Base-by-base conservation (phyloP, 2,329 filamentous ascomycete species). In the Aspergillus latus region DNA sequence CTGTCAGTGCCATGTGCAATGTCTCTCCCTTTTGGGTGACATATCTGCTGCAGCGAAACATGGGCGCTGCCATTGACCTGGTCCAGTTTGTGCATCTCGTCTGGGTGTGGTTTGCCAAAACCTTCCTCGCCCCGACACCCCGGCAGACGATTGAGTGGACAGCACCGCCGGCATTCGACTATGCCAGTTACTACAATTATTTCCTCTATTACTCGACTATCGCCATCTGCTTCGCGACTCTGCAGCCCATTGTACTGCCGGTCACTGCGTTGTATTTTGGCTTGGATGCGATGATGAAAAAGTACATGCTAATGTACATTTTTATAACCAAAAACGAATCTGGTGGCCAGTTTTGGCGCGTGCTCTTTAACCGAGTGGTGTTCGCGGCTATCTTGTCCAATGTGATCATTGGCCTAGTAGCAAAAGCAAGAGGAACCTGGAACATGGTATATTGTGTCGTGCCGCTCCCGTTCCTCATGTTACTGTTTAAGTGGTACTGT, bases 271-370 rank as follows among this genome's bases (percentile, higher is more conserved):
- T 97, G 30, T 99, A 97, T 80, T 97, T 97, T 72, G 78, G 80
- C 50, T 79, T 99, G 49, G 94, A 99, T 72, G 87, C 87, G 4
- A 90, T 88, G 75, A 80, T 97, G 69, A 97, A 96, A 82, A 97
- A 97, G 76, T 99, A 99, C 69, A 80, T 97, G 45, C 77, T 97
- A 39, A 82, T 97, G 63, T 96, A 99, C 74, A 88, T 97, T 62
- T 97, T 97, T 69, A 84, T 96, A 62, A 99, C 94, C 46, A 99
- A 97, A 78, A 96, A 88, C 29, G 94, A 99, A 70, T 97, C 92
- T 0, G 94, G 92, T 7, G 94, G 94, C 49, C 84, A 89, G 71
- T 96, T 91, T 70, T 99, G 94, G 94, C 86, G 91, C 15, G 84
- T 92, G 1, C 73, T 97, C 5, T 95, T 91, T 80, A 99, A 99